Conservation (phyloP, 768 basidiomycete species). For the Leucogyrophana mollusca region DNA sequence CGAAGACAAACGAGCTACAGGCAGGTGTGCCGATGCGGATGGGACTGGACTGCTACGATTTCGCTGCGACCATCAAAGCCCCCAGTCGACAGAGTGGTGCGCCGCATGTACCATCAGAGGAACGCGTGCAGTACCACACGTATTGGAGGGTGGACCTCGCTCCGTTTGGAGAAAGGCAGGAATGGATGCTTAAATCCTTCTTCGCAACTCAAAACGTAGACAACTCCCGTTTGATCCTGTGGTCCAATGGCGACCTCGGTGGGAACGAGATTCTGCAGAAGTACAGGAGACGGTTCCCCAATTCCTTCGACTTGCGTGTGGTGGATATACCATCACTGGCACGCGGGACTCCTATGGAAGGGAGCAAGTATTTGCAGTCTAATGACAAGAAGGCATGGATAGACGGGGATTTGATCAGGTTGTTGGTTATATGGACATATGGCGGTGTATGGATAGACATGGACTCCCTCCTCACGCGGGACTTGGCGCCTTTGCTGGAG, state of each 20-base stretch:
- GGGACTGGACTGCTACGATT: constrained; percentile 91
- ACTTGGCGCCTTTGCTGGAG: constrained; percentile 82
- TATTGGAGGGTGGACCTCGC: constrained; percentile 94
- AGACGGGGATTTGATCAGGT: constrained; percentile 88
- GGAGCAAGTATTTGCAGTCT: constrained; percentile 55
- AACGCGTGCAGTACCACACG: constrained; percentile 75
- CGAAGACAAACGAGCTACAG: constrained; percentile 68
- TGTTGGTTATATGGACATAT: constrained; percentile 84
- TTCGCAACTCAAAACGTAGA: constrained; percentile 84
- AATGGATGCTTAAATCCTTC: constrained; percentile 90
- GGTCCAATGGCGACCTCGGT: constrained; percentile 85
- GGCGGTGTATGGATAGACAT: constrained; percentile 98
- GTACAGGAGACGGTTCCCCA: constrained; percentile 64
- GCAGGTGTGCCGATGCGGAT: constrained; percentile 76
- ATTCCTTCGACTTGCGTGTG: constrained; percentile 65
- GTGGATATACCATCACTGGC: constrained; percentile 71
- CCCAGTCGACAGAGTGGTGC: constrained; percentile 14
- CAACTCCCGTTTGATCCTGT: constrained; percentile 70
- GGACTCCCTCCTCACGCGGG: constrained; percentile 90
- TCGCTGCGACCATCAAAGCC: constrained; percentile 75
- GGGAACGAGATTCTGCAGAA: constrained; percentile 53
- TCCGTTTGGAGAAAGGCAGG: constrained; percentile 77
- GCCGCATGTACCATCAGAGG: constrained; percentile 27
- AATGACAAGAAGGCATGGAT: constrained; percentile 87
- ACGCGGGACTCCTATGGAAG: constrained; percentile 73